Evolutionary conservation across 768 basidiomycete species (phyloP), one percentile per base, ranked within the genome.

Genomic region (Boletus subcaerulescens): DNA sequence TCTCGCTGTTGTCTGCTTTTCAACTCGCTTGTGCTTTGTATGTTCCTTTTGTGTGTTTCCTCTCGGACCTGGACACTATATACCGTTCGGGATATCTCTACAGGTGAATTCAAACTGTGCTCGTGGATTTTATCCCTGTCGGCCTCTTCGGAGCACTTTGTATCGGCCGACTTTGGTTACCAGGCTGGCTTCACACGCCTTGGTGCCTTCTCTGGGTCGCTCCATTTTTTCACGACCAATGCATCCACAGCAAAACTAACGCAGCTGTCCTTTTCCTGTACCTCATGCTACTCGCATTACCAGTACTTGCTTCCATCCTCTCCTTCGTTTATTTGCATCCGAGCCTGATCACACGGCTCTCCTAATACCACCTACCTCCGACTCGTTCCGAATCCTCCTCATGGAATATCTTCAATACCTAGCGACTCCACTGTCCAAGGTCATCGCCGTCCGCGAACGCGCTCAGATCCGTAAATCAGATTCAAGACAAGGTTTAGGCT

Each of bases 341-440:
- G 8, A 39, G 31, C 45, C 14, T 32, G 24, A 39, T 38, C 39
- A 10, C 22, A 15, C 46, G 11, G 36, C 9, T 38, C 13, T 35
- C 38, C 24, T 40, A 44, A 18, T 14, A 20, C 45, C 41, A 26
- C 22, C 14, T 24, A 5, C 13, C 18, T 8, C 45, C 31, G 32
- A 38, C n/a, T 7, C 38, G 14, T 52, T 48, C 39, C 2, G 39
- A 45, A 29, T 39, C 42, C 8, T 20, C 26, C 22, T 13, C 48
- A 65, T 65, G 64, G 58, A 67, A 14, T 67, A 64, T 14, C 65
- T 67, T 20, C 62, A 61, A 5, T 57, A 55, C 9, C 53, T 67
- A 22, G 22, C 65, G 0, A 42, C 47, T 13, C 13, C 40, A 48
- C 62, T 64, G 17, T 50, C 64, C 48, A 65, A 55, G 57, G 64